These are phyloP conservation scores for Boletellus sp. DNA, from an alignment of 768 basidiomycete species.

Conservation along the genomic window DNA sequence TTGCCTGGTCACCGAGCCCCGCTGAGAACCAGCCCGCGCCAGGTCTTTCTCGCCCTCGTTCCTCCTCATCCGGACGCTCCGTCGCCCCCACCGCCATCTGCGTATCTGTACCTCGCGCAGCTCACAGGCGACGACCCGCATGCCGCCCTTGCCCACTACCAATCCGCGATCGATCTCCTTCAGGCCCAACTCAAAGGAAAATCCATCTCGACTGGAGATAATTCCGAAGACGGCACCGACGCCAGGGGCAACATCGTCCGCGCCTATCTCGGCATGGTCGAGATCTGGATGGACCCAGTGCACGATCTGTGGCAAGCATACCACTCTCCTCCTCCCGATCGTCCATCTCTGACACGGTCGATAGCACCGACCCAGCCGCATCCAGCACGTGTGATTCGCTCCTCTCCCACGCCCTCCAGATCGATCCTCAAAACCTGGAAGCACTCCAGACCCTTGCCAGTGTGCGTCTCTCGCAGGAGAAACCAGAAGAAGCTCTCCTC, in stretches of 20 bases:
- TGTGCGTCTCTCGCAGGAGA: conserved; percentile 83
- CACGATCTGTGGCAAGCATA: conserved; percentile 77
- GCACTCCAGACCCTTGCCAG: conserved; percentile 78
- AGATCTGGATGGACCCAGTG: conserved; percentile 93
- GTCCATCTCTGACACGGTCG: not conserved
- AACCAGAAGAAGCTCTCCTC: conserved; percentile 73
- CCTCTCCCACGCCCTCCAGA: conserved; percentile 64
- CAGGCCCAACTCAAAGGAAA: conserved; percentile 71
- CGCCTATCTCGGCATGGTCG: conserved; percentile 84
- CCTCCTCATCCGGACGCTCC: conserved; percentile 62
- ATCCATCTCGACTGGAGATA: conserved; percentile 40
- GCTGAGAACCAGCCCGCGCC: not conserved
- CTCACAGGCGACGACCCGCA: conserved; percentile 74
- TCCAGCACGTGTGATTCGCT: conserved; percentile 79
- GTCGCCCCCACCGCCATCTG: conserved; percentile 63
- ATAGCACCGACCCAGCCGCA: conserved; percentile 80
- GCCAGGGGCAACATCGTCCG: conserved; percentile 66
- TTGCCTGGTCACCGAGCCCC: not conserved
- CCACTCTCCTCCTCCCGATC: not conserved
- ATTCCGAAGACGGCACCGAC: conserved; percentile 42
- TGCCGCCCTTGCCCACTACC: conserved; percentile 69
- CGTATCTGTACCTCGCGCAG: conserved; percentile 88
- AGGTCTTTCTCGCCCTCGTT: conserved; percentile 62
- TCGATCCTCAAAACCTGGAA: conserved; percentile 74
- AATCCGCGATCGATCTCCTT: conserved; percentile 73